phyloP scores from a whole-genome alignment of 306 rosid species.

The Ziziphus jujuba region DNA sequence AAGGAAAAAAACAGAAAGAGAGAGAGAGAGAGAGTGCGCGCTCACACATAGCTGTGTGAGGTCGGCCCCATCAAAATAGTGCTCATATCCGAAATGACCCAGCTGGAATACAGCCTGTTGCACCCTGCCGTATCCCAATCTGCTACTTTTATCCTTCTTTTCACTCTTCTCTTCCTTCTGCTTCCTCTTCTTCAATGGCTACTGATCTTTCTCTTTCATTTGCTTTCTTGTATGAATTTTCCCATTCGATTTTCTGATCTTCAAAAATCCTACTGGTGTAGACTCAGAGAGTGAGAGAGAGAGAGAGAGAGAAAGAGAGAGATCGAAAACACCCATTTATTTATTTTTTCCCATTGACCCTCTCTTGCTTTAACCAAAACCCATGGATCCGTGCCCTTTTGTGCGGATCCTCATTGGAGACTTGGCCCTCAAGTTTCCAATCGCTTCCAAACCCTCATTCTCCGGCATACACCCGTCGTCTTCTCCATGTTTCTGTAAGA shows the following conservation, averaged over 20 bases:
- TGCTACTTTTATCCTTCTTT: neutral
- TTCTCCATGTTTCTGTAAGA: conserved; percentile 60
- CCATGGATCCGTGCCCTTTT: conserved; percentile 82
- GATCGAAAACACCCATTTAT: neutral
- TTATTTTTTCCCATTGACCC: too few species aligned
- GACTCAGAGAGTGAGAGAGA: too few species aligned
- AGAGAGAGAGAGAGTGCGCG: neutral
- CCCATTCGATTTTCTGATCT: neutral
- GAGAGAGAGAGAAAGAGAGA: too few species aligned
- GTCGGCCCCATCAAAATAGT: neutral
- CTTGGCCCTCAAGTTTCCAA: conserved; percentile 56
- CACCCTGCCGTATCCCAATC: conserved; percentile 7
- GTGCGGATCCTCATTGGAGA: conserved; percentile 75
- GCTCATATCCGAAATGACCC: neutral
- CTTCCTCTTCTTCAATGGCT: neutral
- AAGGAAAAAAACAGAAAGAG: too few species aligned
- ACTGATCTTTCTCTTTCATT: neutral
- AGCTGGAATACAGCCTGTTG: conserved; percentile 35
- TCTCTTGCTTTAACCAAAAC: too few species aligned
- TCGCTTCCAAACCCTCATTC: conserved; percentile 44
- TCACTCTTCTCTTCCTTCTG: too few species aligned
- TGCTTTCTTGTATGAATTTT: neutral
- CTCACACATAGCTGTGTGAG: neutral
- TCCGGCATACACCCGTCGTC: conserved; percentile 57
- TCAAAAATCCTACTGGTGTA: neutral